Conservation (phyloP, 2,329 filamentous ascomycete species). For the Alternaria brassicicola region DNA sequence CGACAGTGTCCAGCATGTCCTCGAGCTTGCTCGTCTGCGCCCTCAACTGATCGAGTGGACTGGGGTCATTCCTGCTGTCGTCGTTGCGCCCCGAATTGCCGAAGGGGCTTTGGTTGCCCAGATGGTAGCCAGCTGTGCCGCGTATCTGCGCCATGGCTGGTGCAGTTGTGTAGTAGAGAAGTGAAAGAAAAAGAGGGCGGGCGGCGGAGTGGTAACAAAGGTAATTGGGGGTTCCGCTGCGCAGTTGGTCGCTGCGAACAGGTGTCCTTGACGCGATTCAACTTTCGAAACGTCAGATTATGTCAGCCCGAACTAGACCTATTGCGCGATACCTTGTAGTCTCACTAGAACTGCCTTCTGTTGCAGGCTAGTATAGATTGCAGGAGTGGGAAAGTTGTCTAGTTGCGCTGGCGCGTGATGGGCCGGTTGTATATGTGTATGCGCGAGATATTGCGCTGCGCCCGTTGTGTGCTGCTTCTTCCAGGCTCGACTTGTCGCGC, state of each 20-base stretch:
- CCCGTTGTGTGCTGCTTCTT: not conserved
- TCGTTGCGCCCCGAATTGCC: constrained; percentile 65
- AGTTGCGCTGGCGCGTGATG: constrained; percentile 1
- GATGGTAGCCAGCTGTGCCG: constrained; percentile 78
- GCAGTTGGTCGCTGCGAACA: constrained; percentile 36
- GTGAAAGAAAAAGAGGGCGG: constrained; percentile 14
- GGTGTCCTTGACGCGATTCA: constrained; percentile 18
- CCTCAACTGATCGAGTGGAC: constrained; percentile 84
- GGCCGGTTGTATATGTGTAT: not conserved
- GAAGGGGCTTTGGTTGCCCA: constrained; percentile 76
- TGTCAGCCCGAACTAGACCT: constrained; percentile 25
- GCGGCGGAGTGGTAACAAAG: constrained; percentile 31
- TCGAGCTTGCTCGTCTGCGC: constrained; percentile 99
- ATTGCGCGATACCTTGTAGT: constrained; percentile 11
- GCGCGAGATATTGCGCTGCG: constrained; percentile 1
- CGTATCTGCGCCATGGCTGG: constrained; percentile 63
- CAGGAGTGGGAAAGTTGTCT: constrained; percentile 3
- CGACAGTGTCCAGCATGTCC: constrained; percentile 83
- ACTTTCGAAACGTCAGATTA: constrained; percentile 19
- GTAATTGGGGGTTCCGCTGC: constrained; percentile 27
- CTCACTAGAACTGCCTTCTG: constrained; percentile 8
- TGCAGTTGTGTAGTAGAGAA: constrained; percentile 21
- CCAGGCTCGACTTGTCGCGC: not conserved
- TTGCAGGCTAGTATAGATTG: constrained; percentile 14
- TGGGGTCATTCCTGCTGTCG: constrained; percentile 68